Evolutionary conservation across 441 rosid genomes (phyloP), one percentile per base, ranked within the genome.

Genomic region (Melastoma candidum): DNA sequence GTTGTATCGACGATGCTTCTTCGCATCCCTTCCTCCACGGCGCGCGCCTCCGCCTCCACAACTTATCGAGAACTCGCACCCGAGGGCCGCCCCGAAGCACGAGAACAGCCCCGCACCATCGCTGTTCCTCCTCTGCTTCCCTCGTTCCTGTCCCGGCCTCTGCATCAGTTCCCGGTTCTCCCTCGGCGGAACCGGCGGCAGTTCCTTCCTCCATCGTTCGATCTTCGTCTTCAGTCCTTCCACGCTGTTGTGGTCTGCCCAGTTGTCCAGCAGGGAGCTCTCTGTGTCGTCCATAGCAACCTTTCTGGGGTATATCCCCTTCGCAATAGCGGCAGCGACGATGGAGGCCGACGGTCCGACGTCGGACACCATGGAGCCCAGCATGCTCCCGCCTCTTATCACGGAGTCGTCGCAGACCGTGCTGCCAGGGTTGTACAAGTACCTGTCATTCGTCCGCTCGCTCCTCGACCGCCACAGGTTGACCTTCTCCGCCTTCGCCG

Each of bases 311-410:
- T 79, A 83, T 65, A 93, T 57, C 12, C 97, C 97, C 32, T 73
- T 80, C 0, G 98, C 92, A 3, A 88, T 93, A 8, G 98, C 97
- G 0, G 95, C 97, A 2, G 97, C 98, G 9, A 88, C 97, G 3
- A 88, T 78, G 1, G 97, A 93, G 0, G 97, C 97, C 0, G 98
- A 93, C 0, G 98, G 98, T 26, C 97, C 98, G 6, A 88, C 79
- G 46, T 89, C 97, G 13, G 64, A 78, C 58, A 83, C 76, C 9
- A 73, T 48, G 4, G 93, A 85, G 2, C 76, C 95, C 63, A 59
- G 70, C 74, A 77, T 45, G 68, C 94, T 80, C 4, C 87, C 80
- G 1, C 69, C 58, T 0, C 29, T 52, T 46, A 68, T 71, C 55
- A 52, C 41, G 7, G 55, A 52, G 24, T 52, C 62, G 57, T 62